phyloP scores from a whole-genome alignment of 2,329 filamentous ascomycete genomes.

The Pseudopyrenochaeta lycopersici region DNA sequence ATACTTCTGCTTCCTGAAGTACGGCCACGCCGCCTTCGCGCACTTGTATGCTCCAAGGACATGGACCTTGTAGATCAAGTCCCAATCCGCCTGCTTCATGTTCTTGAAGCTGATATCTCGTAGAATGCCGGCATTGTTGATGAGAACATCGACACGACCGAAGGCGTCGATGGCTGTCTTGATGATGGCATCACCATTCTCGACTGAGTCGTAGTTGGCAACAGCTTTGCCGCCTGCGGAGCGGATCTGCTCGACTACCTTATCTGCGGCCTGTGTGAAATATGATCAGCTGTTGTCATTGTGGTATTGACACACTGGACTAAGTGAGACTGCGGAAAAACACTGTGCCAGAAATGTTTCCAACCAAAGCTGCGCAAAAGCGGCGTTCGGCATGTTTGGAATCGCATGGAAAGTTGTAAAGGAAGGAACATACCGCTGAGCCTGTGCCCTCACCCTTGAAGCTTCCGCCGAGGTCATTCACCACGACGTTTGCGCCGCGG shows the following conservation, averaged over 20 bases:
- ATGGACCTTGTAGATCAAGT: slow-evolving; percentile 91
- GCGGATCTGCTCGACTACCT: slow-evolving; percentile 84
- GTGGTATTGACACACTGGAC: background rate
- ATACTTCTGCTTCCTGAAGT: slow-evolving; percentile 99
- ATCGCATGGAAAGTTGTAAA: background rate
- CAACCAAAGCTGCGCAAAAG: background rate
- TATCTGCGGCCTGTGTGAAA: slow-evolving; percentile 74
- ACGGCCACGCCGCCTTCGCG: slow-evolving; percentile 90
- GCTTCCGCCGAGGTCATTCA: slow-evolving; percentile 93
- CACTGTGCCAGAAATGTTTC: background rate
- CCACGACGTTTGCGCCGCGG: slow-evolving; percentile 91
- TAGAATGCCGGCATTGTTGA: slow-evolving; percentile 98
- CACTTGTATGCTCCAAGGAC: slow-evolving; percentile 96
- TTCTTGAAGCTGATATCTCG: slow-evolving; percentile 98
- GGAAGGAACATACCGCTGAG: slow-evolving; percentile 71
- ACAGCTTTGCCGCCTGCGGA: slow-evolving; percentile 92
- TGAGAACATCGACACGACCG: slow-evolving; percentile 89
- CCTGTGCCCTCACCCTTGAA: slow-evolving; percentile 93
- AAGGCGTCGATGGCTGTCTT: slow-evolving; percentile 82
- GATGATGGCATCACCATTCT: slow-evolving; percentile 93
- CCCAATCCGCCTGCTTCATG: slow-evolving; percentile 97
- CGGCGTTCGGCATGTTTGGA: background rate
- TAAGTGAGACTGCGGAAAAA: background rate
- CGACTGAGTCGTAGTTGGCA: slow-evolving; percentile 96
- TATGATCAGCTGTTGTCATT: slow-evolving; percentile 17